Evolutionary conservation across 129 eudicot genomes (phyloP).

Genomic region (Tanacetum coccineum): DNA sequence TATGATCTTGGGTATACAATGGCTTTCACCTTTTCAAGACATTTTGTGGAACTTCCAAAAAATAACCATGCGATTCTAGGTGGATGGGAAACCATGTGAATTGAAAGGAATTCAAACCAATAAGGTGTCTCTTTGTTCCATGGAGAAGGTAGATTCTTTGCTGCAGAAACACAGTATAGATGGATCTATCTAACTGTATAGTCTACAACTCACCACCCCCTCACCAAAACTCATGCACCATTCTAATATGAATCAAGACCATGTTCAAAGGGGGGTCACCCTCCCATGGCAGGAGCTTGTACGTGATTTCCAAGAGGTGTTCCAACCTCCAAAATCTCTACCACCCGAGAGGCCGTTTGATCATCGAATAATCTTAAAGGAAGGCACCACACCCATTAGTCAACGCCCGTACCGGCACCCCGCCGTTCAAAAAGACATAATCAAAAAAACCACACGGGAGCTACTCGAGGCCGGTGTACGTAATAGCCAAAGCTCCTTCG

Average conservation of each 20-base stretch:
- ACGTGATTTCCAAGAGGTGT: neutral
- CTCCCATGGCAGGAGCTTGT: neutral
- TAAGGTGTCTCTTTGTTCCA: neutral
- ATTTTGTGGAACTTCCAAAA: too few species aligned
- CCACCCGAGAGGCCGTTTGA: conserved; percentile 9
- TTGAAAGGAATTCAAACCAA: neutral
- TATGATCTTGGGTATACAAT: conserved; percentile 15
- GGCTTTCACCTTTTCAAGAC: neutral
- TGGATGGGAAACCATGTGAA: too few species aligned
- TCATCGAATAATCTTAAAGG: conserved; percentile 7
- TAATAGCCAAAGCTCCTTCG: neutral
- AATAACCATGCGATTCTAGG: too few species aligned
- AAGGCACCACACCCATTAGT: neutral
- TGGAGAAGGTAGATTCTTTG: neutral
- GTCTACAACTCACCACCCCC: neutral
- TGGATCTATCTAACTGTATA: neutral
- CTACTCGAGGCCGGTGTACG: neutral
- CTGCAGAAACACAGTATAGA: neutral
- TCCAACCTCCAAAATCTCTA: neutral
- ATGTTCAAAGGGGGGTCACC: neutral
- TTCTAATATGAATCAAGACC: neutral
- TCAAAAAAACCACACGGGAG: conserved; percentile 1
- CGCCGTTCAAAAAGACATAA: conserved; percentile 2
- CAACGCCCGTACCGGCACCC: conserved; percentile 12
- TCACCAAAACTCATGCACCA: neutral